Conservation (phyloP, 768 basidiomycete genomes). For the Boletus vinaceobasis region DNA sequence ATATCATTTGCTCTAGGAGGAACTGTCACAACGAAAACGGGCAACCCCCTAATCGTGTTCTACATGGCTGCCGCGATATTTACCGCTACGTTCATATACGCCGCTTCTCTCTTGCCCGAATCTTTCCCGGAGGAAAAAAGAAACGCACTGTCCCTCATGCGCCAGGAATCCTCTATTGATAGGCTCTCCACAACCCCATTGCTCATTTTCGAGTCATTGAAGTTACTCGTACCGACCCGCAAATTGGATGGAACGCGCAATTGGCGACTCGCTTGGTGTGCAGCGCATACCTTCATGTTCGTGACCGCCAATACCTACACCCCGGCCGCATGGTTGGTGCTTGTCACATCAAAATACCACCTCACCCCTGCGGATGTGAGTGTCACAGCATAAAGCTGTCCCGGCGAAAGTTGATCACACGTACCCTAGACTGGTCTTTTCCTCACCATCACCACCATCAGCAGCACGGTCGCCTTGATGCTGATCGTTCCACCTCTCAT, state of each 20-base stretch:
- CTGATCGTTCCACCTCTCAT: conserved; percentile 22
- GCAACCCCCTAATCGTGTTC: conserved; percentile 23
- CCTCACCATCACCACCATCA: conserved; percentile 17
- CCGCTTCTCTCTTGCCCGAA: conserved; percentile 27
- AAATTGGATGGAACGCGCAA: conserved; percentile 19
- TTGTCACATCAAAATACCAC: conserved; percentile 24
- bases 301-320: conserved; percentile 14
- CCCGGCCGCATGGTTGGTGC: conserved; percentile 16
- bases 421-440: conserved; percentile 26
- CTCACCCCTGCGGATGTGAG: conserved; percentile 29
- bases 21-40: conserved; percentile 25
- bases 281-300: conserved; percentile 24
- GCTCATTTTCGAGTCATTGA: conserved; percentile 24
- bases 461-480: conserved; percentile 17
- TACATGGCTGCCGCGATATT: conserved; percentile 16
- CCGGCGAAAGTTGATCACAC: not conserved
- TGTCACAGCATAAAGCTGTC: not conserved
- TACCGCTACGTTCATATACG: conserved; percentile 18
- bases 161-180: not conserved
- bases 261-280: conserved; percentile 32
- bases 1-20: conserved; percentile 31
- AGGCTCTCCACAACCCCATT: not conserved
- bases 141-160: conserved; percentile 11
- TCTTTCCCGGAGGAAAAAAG: conserved; percentile 28
- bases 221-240: conserved; percentile 18